These are phyloP conservation scores for Davidsoniella eucalypti DNA, from an alignment of 2,329 filamentous ascomycete species.

Conservation along the genomic window DNA sequence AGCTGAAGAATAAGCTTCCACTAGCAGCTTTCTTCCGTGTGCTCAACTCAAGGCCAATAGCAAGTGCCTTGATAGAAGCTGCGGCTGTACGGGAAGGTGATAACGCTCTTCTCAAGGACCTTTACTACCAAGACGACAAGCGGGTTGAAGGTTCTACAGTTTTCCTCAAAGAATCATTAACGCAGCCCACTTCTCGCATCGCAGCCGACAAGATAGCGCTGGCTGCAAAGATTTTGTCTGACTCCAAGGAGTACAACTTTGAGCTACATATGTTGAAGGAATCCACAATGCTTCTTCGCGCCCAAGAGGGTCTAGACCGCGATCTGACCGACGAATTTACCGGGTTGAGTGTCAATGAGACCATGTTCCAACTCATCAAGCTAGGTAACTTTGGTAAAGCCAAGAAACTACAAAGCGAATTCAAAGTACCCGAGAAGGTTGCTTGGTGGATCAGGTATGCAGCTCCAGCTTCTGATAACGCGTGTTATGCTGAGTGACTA, in stretches of 20 bases:
- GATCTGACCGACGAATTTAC: slow-evolving; percentile 65
- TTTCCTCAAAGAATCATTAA: slow-evolving; percentile 68
- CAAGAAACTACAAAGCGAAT: slow-evolving; percentile 76
- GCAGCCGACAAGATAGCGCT: slow-evolving; percentile 77
- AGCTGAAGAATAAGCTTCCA: slow-evolving; percentile 78
- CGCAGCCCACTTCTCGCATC: slow-evolving; percentile 51
- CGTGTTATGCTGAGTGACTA: background rate
- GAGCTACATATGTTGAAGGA: slow-evolving; percentile 67
- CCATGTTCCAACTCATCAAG: slow-evolving; percentile 72
- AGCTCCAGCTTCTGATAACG: background rate
- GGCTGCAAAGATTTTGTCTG: slow-evolving; percentile 64
- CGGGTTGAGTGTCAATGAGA: slow-evolving; percentile 79
- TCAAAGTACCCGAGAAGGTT: slow-evolving; percentile 81
- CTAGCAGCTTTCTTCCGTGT: slow-evolving; percentile 83
- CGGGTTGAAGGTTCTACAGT: slow-evolving; percentile 76
- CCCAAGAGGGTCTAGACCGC: slow-evolving; percentile 74
- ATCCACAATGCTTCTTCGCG: slow-evolving; percentile 59
- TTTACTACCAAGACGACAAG: slow-evolving; percentile 95
- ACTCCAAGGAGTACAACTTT: slow-evolving; percentile 62
- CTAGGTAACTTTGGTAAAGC: slow-evolving; percentile 71
- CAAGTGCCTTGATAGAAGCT: slow-evolving; percentile 77
- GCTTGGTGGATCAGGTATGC: slow-evolving; percentile 64
- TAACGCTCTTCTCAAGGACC: slow-evolving; percentile 73
- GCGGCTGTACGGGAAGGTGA: slow-evolving; percentile 53
- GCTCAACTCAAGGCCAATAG: slow-evolving; percentile 71